Conservation (phyloP, 345 rosid genomes). For the Populus tremula region DNA sequence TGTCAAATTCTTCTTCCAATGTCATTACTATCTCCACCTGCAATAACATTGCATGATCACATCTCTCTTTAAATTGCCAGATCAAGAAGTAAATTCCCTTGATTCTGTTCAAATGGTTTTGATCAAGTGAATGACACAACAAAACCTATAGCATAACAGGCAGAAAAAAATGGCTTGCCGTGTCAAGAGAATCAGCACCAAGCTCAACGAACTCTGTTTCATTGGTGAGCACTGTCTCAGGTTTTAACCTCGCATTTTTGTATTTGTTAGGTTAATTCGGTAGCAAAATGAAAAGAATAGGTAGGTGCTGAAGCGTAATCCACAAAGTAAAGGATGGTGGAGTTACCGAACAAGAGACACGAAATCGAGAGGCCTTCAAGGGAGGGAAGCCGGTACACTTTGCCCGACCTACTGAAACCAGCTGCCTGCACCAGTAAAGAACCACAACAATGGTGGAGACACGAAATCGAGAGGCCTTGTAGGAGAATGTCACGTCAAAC, state of each 20-base stretch:
- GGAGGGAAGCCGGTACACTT: constrained; percentile 26
- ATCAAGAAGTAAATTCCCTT: not conserved
- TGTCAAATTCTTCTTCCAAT: constrained; percentile 20
- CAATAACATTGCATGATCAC: not conserved
- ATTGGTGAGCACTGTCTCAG: constrained; percentile 6
- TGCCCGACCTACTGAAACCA: constrained; percentile 27
- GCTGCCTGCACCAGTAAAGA: constrained; percentile 18
- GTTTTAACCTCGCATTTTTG: not conserved
- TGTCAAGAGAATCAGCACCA: constrained; percentile 35
- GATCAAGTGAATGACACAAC: not conserved
- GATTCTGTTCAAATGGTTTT: not conserved
- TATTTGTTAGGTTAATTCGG: not conserved
- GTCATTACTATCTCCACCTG: constrained; percentile 29
- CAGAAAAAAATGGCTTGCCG: not conserved
- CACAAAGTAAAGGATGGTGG: too few relatives aligned
- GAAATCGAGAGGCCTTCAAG: constrained; percentile 14
- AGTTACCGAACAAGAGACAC: constrained; percentile 21
- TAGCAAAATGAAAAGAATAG: not conserved
- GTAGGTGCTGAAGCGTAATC: not conserved
- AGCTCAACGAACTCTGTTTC: constrained; percentile 25
- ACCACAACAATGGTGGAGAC: not conserved
- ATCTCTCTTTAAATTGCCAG: not conserved
- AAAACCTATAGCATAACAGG: too few relatives aligned
- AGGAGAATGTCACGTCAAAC: too few relatives aligned
- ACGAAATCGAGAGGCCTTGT: too few relatives aligned